Percentiles rank a stretch among this genome's conserved stretches.
Conservation (phyloP, 352 stramenopile species). For the Phytophthora hibernalis region DNA sequence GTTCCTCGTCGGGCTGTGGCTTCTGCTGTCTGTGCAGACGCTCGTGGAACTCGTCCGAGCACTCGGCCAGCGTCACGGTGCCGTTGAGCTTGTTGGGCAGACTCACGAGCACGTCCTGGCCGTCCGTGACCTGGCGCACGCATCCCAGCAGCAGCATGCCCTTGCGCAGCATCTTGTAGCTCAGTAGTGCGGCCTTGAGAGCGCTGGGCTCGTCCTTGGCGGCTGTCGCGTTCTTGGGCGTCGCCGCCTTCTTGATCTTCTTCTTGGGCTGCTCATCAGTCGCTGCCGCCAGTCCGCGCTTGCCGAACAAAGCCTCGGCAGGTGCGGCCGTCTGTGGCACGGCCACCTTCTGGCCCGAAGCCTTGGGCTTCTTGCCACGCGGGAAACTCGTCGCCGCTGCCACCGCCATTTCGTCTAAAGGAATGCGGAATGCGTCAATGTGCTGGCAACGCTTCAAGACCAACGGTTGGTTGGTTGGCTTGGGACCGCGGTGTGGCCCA, state of each 20-base stretch:
- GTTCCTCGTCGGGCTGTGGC: slow-evolving; percentile 32
- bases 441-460: slow-evolving; percentile 25
- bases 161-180: slow-evolving; percentile 77
- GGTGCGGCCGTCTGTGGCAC: slow-evolving; percentile 32
- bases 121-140: slow-evolving; percentile 90
- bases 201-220: slow-evolving; percentile 45
- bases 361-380: slow-evolving; percentile 67
- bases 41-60: slow-evolving; percentile 82
- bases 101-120: slow-evolving; percentile 83
- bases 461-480: slow-evolving; percentile 24
- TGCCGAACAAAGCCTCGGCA: slow-evolving; percentile 73
- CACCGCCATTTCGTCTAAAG: slow-evolving; percentile 20
- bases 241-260: slow-evolving; percentile 38
- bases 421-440: slow-evolving; percentile 14
- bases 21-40: slow-evolving; percentile 40
- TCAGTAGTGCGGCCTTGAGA: slow-evolving; percentile 49
- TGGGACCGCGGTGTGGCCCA: neutral
- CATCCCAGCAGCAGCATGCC: slow-evolving; percentile 85
- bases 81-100: slow-evolving; percentile 95
- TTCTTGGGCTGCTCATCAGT: slow-evolving; percentile 37
- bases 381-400: slow-evolving; percentile 66
- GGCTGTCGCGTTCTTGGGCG: slow-evolving; percentile 11
- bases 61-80: slow-evolving; percentile 83
- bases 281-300: slow-evolving; percentile 60
- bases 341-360: slow-evolving; percentile 42